Evolutionary conservation across 2,329 filamentous ascomycete species (phyloP).

Genomic region (Colletotrichum sp.): DNA sequence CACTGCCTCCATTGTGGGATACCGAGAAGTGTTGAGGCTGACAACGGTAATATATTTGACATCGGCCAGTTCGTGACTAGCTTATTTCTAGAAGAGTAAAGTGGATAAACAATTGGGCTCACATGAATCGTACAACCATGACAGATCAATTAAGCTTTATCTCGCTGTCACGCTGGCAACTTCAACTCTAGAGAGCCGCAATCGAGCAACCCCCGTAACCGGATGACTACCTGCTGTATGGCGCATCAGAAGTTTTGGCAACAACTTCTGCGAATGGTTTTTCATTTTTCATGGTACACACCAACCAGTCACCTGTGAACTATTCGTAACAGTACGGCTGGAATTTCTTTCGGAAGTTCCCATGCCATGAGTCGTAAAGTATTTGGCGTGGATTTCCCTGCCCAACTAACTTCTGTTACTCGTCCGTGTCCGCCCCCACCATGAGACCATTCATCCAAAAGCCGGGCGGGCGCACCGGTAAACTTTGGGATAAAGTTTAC

Average conservation of each 20-base stretch:
- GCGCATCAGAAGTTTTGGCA: background rate
- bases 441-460: background rate
- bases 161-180: background rate
- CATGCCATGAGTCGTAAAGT: background rate
- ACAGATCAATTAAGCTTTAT: background rate
- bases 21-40: background rate
- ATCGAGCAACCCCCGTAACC: background rate
- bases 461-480: background rate
- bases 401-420: background rate
- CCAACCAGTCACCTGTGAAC: rapidly evolving
- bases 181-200: background rate
- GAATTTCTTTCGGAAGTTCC: background rate
- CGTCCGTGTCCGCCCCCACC: background rate
- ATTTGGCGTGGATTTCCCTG: background rate
- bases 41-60: background rate
- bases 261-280: background rate
- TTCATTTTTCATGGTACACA: background rate
- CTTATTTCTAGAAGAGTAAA: background rate
- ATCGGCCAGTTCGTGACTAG: background rate
- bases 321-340: background rate
- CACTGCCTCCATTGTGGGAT: background rate
- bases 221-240: background rate
- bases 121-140: background rate
- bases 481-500: background rate
- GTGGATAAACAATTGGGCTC: background rate